phyloP scores from a whole-genome alignment of 1,139 yeast species.

The Sugiyamaella paludigena region DNA sequence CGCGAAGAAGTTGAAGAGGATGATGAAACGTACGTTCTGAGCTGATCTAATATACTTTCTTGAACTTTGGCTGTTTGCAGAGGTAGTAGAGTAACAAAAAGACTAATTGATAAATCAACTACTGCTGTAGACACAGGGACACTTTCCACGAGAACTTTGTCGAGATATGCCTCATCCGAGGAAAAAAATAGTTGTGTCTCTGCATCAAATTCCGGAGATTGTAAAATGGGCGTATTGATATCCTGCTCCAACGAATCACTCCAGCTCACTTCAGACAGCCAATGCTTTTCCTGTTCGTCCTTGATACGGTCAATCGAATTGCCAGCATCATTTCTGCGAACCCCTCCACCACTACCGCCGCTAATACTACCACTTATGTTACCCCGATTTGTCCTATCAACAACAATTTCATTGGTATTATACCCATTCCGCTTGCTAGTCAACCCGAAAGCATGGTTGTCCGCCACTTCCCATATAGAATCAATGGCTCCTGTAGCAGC shows the following conservation, averaged over 20 bases:
- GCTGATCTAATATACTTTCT: slow-evolving; percentile 76
- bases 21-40: slow-evolving; percentile 52
- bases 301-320: slow-evolving; percentile 11
- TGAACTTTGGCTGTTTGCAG: slow-evolving; percentile 77
- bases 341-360: not conserved
- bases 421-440: slow-evolving; percentile 32
- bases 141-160: slow-evolving; percentile 9
- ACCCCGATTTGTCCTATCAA: slow-evolving; percentile 9
- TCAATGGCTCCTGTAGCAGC: slow-evolving; percentile 35
- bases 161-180: slow-evolving; percentile 3
- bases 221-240: slow-evolving; percentile 26
- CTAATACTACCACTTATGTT: not conserved
- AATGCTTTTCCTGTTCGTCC: slow-evolving; percentile 28
- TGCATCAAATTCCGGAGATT: slow-evolving; percentile 32
- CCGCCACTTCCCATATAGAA: slow-evolving; percentile 36
- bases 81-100: slow-evolving; percentile 71
- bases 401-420: slow-evolving; percentile 22
- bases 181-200: slow-evolving; percentile 20
- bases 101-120: slow-evolving; percentile 73
- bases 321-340: slow-evolving; percentile 1
- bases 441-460: slow-evolving; percentile 38
- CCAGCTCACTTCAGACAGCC: slow-evolving; percentile 33
- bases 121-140: slow-evolving; percentile 46
- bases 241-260: slow-evolving; percentile 25
- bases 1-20: slow-evolving; percentile 32